Evolutionary conservation across 2,329 filamentous ascomycete genomes (phyloP).

Genomic region (Aspergillus jensenii): DNA sequence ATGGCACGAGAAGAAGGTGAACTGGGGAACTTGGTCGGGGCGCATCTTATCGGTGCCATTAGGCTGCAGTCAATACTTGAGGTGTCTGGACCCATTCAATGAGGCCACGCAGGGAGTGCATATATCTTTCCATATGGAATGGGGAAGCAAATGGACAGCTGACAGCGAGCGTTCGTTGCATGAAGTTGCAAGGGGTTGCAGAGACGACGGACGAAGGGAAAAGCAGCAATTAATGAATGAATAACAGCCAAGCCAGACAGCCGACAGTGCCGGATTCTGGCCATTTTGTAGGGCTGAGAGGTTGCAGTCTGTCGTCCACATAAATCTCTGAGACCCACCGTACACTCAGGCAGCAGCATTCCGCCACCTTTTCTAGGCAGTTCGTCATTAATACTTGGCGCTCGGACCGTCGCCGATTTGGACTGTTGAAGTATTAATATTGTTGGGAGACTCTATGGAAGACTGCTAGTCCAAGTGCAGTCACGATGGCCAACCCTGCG

Average conservation of each 20-base stretch:
- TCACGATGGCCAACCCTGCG: background rate
- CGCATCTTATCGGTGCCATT: constrained; percentile 2
- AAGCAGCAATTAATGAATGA: background rate
- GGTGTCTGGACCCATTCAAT: background rate
- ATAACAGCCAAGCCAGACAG: background rate
- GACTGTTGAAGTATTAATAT: too few relatives aligned
- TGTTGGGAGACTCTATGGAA: too few relatives aligned
- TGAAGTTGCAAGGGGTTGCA: background rate
- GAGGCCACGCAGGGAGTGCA: background rate
- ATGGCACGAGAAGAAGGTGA: constrained; percentile 93
- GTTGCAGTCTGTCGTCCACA: background rate
- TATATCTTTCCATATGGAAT: background rate
- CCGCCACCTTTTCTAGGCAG: background rate
- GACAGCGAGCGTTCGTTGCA: background rate
- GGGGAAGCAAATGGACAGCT: background rate
- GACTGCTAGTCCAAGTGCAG: too few relatives aligned
- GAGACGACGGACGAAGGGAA: background rate
- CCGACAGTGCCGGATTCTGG: background rate
- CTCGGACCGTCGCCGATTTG: too few relatives aligned
- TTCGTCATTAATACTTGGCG: too few relatives aligned
- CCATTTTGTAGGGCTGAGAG: background rate
- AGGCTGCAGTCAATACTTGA: background rate
- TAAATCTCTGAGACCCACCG: background rate
- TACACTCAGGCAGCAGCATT: too few relatives aligned
- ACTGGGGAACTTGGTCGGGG: constrained; percentile 50